Percentiles rank a stretch among this genome's conserved stretches.
Evolutionary conservation across 768 basidiomycete genomes (phyloP).

Genomic region (Lentinula sp.): DNA sequence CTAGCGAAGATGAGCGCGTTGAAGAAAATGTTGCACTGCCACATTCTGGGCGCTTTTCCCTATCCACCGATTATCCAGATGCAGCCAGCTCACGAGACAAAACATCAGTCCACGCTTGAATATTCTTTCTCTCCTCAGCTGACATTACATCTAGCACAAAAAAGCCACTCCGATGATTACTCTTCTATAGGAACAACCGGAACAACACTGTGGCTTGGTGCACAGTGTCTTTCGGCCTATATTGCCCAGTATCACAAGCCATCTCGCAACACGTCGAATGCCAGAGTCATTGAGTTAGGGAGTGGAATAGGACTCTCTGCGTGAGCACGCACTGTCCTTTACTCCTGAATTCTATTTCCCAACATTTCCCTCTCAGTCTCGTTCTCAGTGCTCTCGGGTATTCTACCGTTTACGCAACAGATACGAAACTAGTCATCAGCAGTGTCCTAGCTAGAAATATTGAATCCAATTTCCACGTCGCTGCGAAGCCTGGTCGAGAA

Average conservation of each 20-base stretch:
- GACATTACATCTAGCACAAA: slow-evolving; percentile 35
- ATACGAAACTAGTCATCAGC: slow-evolving; percentile 56
- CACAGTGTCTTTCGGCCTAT: slow-evolving; percentile 67
- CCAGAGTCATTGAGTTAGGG: slow-evolving; percentile 66
- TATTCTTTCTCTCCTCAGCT: slow-evolving; percentile 28
- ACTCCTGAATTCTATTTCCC: slow-evolving; percentile 4
- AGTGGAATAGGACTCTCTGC: slow-evolving; percentile 78
- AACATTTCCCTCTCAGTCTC: slow-evolving; percentile 35
- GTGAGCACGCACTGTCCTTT: slow-evolving; percentile 31
- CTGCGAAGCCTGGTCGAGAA: slow-evolving; percentile 20
- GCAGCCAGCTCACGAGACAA: slow-evolving; percentile 58
- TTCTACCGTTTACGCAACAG: slow-evolving; percentile 66
- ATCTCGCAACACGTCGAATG: slow-evolving; percentile 7
- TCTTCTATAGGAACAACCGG: slow-evolving; percentile 56
- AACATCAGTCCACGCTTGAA: slow-evolving; percentile 47
- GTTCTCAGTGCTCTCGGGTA: slow-evolving; percentile 64
- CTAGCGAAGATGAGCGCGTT: not conserved
- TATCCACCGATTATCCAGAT: slow-evolving; percentile 7
- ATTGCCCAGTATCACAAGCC: slow-evolving; percentile 34
- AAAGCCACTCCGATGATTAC: slow-evolving; percentile 42
- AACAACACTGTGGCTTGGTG: slow-evolving; percentile 80
- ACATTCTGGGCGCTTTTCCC: not conserved
- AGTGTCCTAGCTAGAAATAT: slow-evolving; percentile 64
- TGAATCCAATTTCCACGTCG: slow-evolving; percentile 35
- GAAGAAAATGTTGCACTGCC: not conserved